Evolutionary conservation across 768 basidiomycete species (phyloP).

Genomic region (Kwoniella sp.): DNA sequence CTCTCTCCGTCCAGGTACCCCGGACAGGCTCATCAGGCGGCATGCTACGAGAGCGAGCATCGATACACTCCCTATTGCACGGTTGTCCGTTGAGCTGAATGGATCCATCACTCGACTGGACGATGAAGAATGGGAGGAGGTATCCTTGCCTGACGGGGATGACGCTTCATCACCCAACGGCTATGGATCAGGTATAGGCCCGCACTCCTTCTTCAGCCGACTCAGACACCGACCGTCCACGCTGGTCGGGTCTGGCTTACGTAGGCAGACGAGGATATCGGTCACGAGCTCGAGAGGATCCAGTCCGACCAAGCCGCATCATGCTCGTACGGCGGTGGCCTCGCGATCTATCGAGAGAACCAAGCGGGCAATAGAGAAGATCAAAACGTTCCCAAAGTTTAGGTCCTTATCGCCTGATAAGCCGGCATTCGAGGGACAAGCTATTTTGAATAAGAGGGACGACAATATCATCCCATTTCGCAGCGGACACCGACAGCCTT

Average conservation of each 20-base stretch:
- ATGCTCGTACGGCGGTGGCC: conserved; percentile 7
- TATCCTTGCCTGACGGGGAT: conserved; percentile 10
- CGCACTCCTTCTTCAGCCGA: conserved; percentile 22
- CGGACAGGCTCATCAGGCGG: conserved; percentile 25
- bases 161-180: conserved; percentile 22
- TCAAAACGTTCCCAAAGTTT: conserved; percentile 24
- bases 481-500: too few relatives aligned
- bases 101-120: conserved; percentile 32
- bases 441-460: too few relatives aligned
- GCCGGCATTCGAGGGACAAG: too few relatives aligned
- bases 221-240: conserved; percentile 19
- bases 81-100: conserved; percentile 34
- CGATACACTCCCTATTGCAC: conserved; percentile 20
- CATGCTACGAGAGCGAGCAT: conserved; percentile 20
- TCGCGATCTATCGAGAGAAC: conserved; percentile 15
- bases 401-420: not conserved
- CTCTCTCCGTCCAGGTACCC: conserved; percentile 20
- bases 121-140: conserved; percentile 43
- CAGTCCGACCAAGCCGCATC: conserved; percentile 13
- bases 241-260: conserved; percentile 10
- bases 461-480: too few relatives aligned
- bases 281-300: conserved; percentile 8
- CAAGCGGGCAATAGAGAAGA: conserved; percentile 25
- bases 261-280: conserved; percentile 14
- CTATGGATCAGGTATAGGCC: not conserved